Evolutionary conservation across 345 rosid species (phyloP), one percentile per base, ranked within the genome.

Genomic region (Linum trigynum): DNA sequence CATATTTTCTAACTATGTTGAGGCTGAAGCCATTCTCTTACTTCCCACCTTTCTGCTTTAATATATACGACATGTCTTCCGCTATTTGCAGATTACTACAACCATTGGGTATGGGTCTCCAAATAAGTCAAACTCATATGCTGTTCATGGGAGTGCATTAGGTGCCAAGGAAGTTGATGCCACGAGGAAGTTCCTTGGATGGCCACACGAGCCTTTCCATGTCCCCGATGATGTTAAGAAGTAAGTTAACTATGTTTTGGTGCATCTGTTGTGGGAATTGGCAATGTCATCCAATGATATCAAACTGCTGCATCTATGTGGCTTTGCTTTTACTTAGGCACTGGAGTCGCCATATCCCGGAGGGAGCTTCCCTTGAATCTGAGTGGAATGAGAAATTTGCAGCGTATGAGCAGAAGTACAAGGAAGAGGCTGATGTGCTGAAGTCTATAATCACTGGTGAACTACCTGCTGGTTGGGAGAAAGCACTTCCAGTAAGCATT

Each of bases 101-200:
- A 95, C 96, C 70, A 95, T 95, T 69, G 99, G 99, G 73, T 95
- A 55, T 73, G 99, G 99, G 32, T 91, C 99, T 74, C 99, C 99
- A 15, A 95, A 95, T 86, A 95, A 90, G 80, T 78, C 99, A 37
- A 95, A 91, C 79, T 77, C 88, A 61, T 89, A 95, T 79, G 89
- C 96, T 72, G 99, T 88, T 40, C 99, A 95, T 57, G 99, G 99
- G 38, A 84, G 91, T 79, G 99, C 99, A 67, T 75, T 95, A 67
- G 99, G 99, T 35, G 81, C 95, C 78, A 95, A 91, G 78, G 99
- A 95, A 89, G 99, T 95, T 38, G 99, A 90, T 65, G 99, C 99
- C 74, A 95, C 99, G 14, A 91, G 99, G 82, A 69, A 82, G 73
- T 91, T 91, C 84, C 97, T 95, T 50, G 95, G 85, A 70, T 95